Conservation (phyloP, 2,329 filamentous ascomycete genomes). For the Nigrograna mackinnonii region DNA sequence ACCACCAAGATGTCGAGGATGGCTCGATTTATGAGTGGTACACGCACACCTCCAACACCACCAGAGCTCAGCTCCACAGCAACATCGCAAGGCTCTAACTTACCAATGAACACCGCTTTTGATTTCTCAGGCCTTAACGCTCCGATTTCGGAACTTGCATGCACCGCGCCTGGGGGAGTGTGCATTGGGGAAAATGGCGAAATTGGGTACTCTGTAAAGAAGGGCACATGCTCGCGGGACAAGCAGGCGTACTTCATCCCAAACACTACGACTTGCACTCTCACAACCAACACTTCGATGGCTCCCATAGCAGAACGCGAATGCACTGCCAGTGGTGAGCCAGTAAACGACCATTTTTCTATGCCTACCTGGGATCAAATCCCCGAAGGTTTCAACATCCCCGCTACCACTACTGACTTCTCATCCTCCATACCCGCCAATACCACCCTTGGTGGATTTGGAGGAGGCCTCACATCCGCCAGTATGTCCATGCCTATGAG, state of each 20-base stretch:
- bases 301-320: slow-evolving; percentile 13
- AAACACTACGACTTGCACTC: neutral
- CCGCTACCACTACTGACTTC: slow-evolving; percentile 22
- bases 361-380: slow-evolving; percentile 11
- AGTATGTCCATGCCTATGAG: too few relatives aligned
- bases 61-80: slow-evolving; percentile 20
- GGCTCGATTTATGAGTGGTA: slow-evolving; percentile 14
- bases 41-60: slow-evolving; percentile 10
- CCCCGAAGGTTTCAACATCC: slow-evolving; percentile 27
- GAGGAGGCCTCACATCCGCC: too few relatives aligned
- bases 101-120: slow-evolving; percentile 15
- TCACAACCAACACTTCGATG: slow-evolving; percentile 4
- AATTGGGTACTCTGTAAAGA: slow-evolving; percentile 11
- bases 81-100: slow-evolving; percentile 16
- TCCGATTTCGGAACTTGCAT: slow-evolving; percentile 23
- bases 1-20: slow-evolving; percentile 16
- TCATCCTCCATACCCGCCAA: slow-evolving; percentile 16
- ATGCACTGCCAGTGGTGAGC: slow-evolving; percentile 5
- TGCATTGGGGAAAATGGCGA: slow-evolving; percentile 29
- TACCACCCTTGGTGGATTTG: slow-evolving; percentile 6
- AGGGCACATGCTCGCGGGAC: slow-evolving; percentile 1
- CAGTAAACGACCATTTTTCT: too few relatives aligned
- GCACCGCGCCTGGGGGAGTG: slow-evolving; percentile 13
- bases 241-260: neutral
- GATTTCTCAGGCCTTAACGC: slow-evolving; percentile 14